Base-by-base conservation (phyloP, 2,329 filamentous ascomycete genomes). In the Alternaria burnsii region DNA sequence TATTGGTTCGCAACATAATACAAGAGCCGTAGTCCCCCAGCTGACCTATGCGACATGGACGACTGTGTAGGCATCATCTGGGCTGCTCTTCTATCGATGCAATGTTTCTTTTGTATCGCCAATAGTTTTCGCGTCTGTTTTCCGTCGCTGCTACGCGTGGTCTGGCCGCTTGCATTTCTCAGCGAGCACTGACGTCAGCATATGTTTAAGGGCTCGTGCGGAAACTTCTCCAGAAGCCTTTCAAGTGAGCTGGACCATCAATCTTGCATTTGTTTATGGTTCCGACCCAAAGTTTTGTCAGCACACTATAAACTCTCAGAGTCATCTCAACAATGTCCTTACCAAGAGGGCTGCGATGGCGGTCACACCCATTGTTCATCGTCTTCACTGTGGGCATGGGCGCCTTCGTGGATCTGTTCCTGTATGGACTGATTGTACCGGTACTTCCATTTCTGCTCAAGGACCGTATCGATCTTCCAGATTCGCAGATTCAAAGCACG, bases 361-460 rank as follows among this genome's bases (percentile, higher is more conserved):
- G 87, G n/a, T 87, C 86, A 11, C 86, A 83, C 53, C 85, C 84
- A 3, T 68, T 82, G 46, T 89, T 89, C 77, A 88, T 89, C 64
- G 72, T 87, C 40, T 74, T 81, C 7, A 88, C 86, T 3, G 85
- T 89, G 12, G 82, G 80, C 4, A 75, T 86, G 20, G 85, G 83
- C 43, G 80, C 86, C 2, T 88, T 87, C 68, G 85, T 84, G 0
- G 86, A 88, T 68, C 75, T 88, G 12, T 88, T 88, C 70, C 80
- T 88, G 1, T 88, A 88, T 69, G 85, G 84, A 1, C 77, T 88
- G 3, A 79, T 88, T 16, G 85, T 88, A 0, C 86, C 87, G 0
- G 82, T 88, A 9, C 75, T 88, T 1, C 86, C 86, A 0, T 88
- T 85, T 63, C 82, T 88, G 76, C 82, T 88, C 1, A 71, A 80